Percentiles rank a stretch among this genome's conserved stretches.
phyloP scores from a whole-genome alignment of 225 moss, liverwort and hornwort species.

The Neckera pumila region DNA sequence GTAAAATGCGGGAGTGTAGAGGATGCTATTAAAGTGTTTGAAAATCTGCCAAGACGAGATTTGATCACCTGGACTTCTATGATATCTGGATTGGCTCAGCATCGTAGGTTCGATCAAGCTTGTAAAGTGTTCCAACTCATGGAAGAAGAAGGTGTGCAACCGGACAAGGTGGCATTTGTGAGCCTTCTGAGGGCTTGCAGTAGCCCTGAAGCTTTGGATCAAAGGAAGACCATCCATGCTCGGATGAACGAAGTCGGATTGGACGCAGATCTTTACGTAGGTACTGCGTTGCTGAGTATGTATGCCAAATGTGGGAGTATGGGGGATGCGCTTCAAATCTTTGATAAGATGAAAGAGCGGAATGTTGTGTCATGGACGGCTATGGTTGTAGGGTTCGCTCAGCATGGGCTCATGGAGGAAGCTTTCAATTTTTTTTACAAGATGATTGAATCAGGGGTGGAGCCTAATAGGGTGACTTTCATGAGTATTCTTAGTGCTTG shows the following conservation, averaged over 20 bases:
- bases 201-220: conserved; percentile 17
- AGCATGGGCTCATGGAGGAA: conserved; percentile 22
- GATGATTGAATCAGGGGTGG: conserved; percentile 19
- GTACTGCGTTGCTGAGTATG: conserved; percentile 42
- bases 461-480: conserved; percentile 45
- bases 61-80: conserved; percentile 49
- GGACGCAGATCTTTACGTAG: conserved; percentile 29
- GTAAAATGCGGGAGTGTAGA: conserved; percentile 35
- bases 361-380: conserved; percentile 53
- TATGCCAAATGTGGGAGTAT: conserved; percentile 52
- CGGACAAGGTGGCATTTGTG: conserved; percentile 48
- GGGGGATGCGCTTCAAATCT: conserved; percentile 26
- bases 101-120: conserved; percentile 27
- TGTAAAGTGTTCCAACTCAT: conserved; percentile 22
- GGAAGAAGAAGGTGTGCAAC: conserved; percentile 39
- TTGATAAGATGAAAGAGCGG: conserved; percentile 22
- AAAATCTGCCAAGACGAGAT: conserved; percentile 26
- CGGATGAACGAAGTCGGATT: conserved; percentile 13
- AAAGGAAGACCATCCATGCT: conserved; percentile 33
- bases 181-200: conserved; percentile 38
- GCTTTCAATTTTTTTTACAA: conserved; percentile 32
- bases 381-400: conserved; percentile 37
- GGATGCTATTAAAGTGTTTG: conserved; percentile 32
- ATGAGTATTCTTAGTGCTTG: conserved; percentile 46
- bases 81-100: conserved; percentile 40